phyloP scores from a whole-genome alignment of 805 yeast species.

The Yarrowia keelungensis region DNA sequence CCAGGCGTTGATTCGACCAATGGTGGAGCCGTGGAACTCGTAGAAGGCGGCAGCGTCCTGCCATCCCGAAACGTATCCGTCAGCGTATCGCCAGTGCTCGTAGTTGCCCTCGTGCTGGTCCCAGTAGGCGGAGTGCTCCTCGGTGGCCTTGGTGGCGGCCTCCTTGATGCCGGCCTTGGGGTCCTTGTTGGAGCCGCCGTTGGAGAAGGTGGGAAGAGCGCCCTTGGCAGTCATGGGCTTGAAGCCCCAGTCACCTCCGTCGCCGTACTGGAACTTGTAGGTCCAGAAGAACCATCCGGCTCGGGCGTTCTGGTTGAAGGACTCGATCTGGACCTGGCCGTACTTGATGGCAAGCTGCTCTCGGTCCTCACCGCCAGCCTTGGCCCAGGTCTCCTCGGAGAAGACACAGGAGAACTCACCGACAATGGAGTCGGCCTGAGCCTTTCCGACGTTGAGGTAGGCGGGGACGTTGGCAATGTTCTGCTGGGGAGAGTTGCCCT shows the following conservation, averaged over 20 bases:
- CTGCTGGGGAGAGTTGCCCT: conserved; percentile 65
- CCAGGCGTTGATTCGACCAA: conserved; percentile 82
- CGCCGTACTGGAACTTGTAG: conserved; percentile 81
- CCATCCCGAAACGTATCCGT: conserved; percentile 81
- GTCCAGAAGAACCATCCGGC: conserved; percentile 93
- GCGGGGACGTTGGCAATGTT: conserved; percentile 61
- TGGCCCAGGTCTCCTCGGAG: conserved; percentile 77
- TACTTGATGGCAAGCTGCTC: conserved; percentile 63
- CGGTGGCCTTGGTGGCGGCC: conserved; percentile 51
- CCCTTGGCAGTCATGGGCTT: conserved; percentile 74
- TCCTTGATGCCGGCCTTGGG: conserved; percentile 50
- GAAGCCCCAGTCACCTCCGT: conserved; percentile 98
- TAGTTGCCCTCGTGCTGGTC: conserved; percentile 64
- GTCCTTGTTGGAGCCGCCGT: conserved; percentile 45
- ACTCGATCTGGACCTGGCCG: conserved; percentile 62
- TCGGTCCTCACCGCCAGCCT: conserved; percentile 55
- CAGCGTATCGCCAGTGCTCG: conserved; percentile 82
- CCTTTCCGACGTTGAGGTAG: conserved; percentile 44
- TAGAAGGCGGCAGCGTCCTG: conserved; percentile 74
- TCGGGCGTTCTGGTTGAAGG: conserved; percentile 61
- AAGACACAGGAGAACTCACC: conserved; percentile 93
- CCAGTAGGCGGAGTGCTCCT: conserved; percentile 74
- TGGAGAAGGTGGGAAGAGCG: conserved; percentile 53
- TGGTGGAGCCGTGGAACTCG: conserved; percentile 66
- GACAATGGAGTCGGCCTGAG: conserved; percentile 66